These are phyloP conservation scores for Volvox reticuliferus DNA, from an alignment of 139 green algal species.

Conservation along the genomic window DNA sequence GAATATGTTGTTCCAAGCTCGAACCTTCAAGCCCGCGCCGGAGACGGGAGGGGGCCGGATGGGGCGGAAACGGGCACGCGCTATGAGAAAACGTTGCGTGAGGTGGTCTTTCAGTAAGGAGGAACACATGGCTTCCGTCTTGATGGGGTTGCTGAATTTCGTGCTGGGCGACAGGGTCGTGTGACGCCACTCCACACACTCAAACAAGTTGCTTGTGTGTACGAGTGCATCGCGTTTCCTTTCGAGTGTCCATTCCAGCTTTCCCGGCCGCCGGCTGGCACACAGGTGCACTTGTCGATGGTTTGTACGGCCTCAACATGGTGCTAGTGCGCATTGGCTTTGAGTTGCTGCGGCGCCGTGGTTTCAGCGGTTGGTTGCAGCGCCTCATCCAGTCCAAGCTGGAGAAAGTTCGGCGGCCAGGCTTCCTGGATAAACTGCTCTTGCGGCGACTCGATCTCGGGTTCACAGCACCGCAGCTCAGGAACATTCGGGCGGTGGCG, in stretches of 20 bases:
- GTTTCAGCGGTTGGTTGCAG: slow-evolving; percentile 25
- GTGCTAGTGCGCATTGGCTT: slow-evolving; percentile 48
- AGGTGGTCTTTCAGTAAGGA: too few relatives aligned
- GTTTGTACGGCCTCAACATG: slow-evolving; percentile 48
- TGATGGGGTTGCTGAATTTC: too few relatives aligned
- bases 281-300: slow-evolving; percentile 27
- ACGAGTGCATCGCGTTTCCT: too few relatives aligned
- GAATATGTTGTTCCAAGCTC: too few relatives aligned
- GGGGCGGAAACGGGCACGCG: too few relatives aligned
- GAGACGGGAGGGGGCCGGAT: too few relatives aligned
- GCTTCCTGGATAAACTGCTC: slow-evolving; percentile 45
- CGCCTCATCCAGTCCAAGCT: slow-evolving; percentile 46
- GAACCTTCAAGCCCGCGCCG: too few relatives aligned
- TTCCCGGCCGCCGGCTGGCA: background rate
- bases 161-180: too few relatives aligned
- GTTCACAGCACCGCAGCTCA: slow-evolving; percentile 35
- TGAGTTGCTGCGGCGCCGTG: slow-evolving; percentile 44
- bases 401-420: slow-evolving; percentile 12
- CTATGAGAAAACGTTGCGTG: too few relatives aligned
- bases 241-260: background rate
- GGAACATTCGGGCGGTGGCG: slow-evolving; percentile 44
- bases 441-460: slow-evolving; percentile 42
- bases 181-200: too few relatives aligned
- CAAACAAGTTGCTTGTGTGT: too few relatives aligned
- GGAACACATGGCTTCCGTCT: too few relatives aligned